A percentile compares a stretch with the other conserved stretches of the same genome.
These are phyloP conservation scores for Talaromyces sp. DNA, from an alignment of 2,329 filamentous ascomycete species.

Conservation along the genomic window DNA sequence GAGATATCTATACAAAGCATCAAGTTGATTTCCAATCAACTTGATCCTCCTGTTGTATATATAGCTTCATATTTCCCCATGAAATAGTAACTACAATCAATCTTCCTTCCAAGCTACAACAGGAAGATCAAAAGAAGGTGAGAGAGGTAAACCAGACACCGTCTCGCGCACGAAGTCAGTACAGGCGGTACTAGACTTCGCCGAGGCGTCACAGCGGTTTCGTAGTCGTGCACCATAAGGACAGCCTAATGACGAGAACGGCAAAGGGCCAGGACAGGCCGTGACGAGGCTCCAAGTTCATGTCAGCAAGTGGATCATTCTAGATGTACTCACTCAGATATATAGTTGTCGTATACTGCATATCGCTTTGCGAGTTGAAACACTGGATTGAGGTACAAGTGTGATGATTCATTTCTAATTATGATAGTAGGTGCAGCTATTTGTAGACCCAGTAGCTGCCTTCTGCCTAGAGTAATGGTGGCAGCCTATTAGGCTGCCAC, in stretches of 20 bases:
- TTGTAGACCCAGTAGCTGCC: conserved; percentile 12
- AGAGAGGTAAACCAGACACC: conserved; percentile 12
- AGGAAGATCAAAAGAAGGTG: too few species aligned
- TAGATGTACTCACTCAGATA: conserved; percentile 14
- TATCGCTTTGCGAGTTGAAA: neutral
- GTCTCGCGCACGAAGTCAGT: conserved; percentile 8
- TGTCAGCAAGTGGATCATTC: conserved; percentile 22
- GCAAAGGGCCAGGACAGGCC: conserved; percentile 22
- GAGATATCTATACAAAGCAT: too few species aligned
- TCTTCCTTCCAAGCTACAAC: too few species aligned
- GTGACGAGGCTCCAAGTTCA: conserved; percentile 26
- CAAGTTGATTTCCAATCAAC: too few species aligned
- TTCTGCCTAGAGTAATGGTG: conserved; percentile 13
- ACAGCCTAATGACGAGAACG: too few species aligned
- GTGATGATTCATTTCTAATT: conserved; percentile 11
- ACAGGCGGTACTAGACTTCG: conserved; percentile 19
- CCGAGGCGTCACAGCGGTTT: too few species aligned
- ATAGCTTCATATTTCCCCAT: too few species aligned
- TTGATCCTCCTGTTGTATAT: too few species aligned
- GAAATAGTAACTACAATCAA: too few species aligned
- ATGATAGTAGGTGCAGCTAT: conserved; percentile 10
- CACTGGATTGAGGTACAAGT: conserved; percentile 13
- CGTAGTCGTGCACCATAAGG: too few species aligned
- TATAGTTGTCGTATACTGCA: neutral
- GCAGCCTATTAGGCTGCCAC: conserved; percentile 12